Evolutionary conservation across 2,329 filamentous ascomycete species (phyloP), one percentile per base, ranked within the genome.

Genomic region (Penicillium janthinellum): DNA sequence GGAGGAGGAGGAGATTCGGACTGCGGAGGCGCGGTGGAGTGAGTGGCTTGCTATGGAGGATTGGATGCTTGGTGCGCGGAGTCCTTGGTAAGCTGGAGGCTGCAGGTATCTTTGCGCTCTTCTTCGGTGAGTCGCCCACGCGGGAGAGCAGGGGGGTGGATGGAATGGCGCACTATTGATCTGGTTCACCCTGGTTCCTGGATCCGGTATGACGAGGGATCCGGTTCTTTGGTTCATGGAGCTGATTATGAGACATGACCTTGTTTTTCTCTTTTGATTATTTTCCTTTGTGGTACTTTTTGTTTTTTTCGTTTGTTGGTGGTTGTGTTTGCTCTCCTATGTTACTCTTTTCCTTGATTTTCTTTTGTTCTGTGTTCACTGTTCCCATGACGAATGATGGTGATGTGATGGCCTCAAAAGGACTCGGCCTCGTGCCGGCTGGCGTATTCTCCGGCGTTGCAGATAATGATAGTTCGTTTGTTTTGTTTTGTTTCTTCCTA

Each of bases 11-110:
- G 95, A 98, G 78, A 90, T 98, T 62, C 84, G 90, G 56, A 84
- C 80, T 20, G 93, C 93, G 0, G 94, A 98, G 77, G 84, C 85
- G 56, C 87, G 84, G 60, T 99, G 95, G 95, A 96, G 92, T 73
- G 88, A 94, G 71, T 98, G 94, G 94, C 78, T 97, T 39, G 91
- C 91, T 7, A 96, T 97, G 91, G 92, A 96, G 76, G 94, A 97
- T 76, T 98, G 94, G 94, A 96, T 96, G 92, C 81, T 97, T 17
- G 93, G 93, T 5, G 88, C 91, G 1, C 81, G 91, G 17, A 75
- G 72, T 70, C 75, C 75, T 51, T 77, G 71, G 70, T 73, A 63
- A 48, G 41, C 56, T 28, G 1, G 25, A 28, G 25, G 25, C 25
- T 6, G 25, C 25, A 28, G 25, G 25, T 6, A 6, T 28, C 6